Evolutionary conservation across 1,284 basidiomycete genomes (phyloP), one percentile per base, ranked within the genome.

Genomic region (Tilletia walkeri): DNA sequence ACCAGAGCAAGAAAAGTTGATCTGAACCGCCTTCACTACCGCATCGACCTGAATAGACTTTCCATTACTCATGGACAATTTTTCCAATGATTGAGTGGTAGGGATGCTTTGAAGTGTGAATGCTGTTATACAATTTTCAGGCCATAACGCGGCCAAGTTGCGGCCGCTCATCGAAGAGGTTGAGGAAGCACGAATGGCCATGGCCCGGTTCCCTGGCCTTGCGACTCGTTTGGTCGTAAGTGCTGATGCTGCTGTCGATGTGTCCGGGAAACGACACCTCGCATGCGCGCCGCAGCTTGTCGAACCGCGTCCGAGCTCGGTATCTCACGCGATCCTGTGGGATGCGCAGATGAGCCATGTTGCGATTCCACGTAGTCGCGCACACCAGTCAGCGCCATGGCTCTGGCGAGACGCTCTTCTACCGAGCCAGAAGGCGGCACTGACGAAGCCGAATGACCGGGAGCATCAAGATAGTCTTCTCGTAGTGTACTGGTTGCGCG

Each of bases 361-460:
- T 18, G 34, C 14, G 59, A 10, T 18, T 63, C 59, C 9, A 41
- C 59, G 38, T 63, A 41, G 38, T 63, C 59, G 18, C 59, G 34
- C 16, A 63, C 59, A 39, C 36, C 59, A 4, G 59, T 63, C 9
- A 63, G 59, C 6, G 59, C 59, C 59, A 63, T 63, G 30, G 59
- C 59, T 16, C 59, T 10, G 14, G 59, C 59, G 9, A 63, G 59
- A n/a, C 59, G 59, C 36, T 63, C 59, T 20, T 63, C 59, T 24
- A 39, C 34, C 4, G 59, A 16, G 36, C 59, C 59, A 6, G 59
- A n/a, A 4, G 36, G 30, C 30, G 34, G 30, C 16, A 34, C 59
- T 5, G 59, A 39, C 9, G 59, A 39, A 16, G 14, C 59, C 12
- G 36, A 38, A 18, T 53, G 18, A 24, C 50, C 16, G 50, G 50